Conservation (phyloP, 768 basidiomycete genomes). For the Termitomyces sp. region DNA sequence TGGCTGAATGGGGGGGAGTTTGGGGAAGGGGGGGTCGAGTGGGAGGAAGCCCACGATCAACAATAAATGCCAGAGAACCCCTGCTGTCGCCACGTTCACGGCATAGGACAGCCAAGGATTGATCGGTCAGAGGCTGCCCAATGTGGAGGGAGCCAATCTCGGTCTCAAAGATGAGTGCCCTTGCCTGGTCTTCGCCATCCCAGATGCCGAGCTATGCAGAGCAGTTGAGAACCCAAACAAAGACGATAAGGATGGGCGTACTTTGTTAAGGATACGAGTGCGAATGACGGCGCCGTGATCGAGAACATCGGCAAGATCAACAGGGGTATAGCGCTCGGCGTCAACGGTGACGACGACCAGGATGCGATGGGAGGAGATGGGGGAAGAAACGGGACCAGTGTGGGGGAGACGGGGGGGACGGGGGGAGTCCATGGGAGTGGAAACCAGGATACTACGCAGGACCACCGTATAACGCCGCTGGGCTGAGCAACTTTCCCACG, state of each 20-base stretch:
- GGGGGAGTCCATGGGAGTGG: not conserved
- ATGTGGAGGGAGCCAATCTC: constrained; percentile 17
- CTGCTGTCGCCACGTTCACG: constrained; percentile 14
- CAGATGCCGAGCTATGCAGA: constrained; percentile 13
- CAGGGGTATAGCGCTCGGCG: constrained; percentile 17
- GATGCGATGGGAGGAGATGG: constrained; percentile 2
- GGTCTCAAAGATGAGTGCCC: constrained; percentile 17
- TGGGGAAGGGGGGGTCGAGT: not conserved
- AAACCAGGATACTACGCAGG: no score
- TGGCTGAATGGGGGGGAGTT: constrained; percentile 2
- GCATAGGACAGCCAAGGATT: constrained; percentile 12
- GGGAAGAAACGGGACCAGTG: constrained; percentile 6
- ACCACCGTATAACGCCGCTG: no score
- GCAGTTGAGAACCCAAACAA: not conserved
- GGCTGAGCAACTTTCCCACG: constrained; percentile 16
- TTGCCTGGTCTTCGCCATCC: constrained; percentile 10
- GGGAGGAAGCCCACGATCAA: not conserved
- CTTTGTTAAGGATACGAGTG: constrained; percentile 15
- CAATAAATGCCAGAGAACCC: constrained; percentile 17
- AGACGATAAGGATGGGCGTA: not conserved
- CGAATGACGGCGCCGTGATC: constrained; percentile 17
- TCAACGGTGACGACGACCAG: constrained; percentile 17
- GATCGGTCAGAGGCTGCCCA: constrained; percentile 13
- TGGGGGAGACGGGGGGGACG: not conserved
- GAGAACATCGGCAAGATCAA: constrained; percentile 16